Conservation (phyloP, 2,329 filamentous ascomycete genomes). For the Monosporascus cannonballus region DNA sequence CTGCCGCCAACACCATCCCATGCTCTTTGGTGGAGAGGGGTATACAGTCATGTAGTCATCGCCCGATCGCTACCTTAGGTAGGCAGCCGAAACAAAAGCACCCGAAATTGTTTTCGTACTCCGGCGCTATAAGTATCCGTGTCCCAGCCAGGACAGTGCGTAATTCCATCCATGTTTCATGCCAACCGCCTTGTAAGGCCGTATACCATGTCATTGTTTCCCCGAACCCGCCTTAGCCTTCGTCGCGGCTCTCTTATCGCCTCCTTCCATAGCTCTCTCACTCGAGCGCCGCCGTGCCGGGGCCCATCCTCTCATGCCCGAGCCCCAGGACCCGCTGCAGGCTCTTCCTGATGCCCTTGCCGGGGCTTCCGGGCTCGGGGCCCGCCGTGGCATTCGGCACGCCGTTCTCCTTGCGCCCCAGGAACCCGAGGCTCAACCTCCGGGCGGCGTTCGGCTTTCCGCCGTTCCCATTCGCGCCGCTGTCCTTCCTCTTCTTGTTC, state of each 20-base stretch:
- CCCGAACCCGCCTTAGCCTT: too few species aligned
- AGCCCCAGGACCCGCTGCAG: conserved; percentile 30
- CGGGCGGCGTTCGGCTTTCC: conserved; percentile 27
- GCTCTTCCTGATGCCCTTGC: conserved; percentile 27
- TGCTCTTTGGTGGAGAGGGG: too few species aligned
- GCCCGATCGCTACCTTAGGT: too few species aligned
- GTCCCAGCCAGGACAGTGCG: too few species aligned
- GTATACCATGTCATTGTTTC: too few species aligned
- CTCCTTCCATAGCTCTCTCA: not conserved
- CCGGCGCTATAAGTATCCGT: too few species aligned
- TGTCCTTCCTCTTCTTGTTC: conserved; percentile 29
- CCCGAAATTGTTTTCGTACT: too few species aligned
- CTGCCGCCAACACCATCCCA: too few species aligned
- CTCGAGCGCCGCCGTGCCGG: conserved; percentile 6
- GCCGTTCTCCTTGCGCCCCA: conserved; percentile 31
- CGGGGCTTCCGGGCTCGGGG: not conserved
- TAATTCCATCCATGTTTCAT: too few species aligned
- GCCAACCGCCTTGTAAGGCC: too few species aligned
- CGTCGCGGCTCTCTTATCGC: not conserved
- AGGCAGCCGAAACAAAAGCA: too few species aligned
- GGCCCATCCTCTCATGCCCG: conserved; percentile 18
- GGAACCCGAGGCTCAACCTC: conserved; percentile 42
- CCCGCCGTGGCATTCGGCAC: conserved; percentile 11
- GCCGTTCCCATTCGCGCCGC: conserved; percentile 1
- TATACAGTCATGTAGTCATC: too few species aligned